Conservation (phyloP, 306 rosid species). For the Geum urbanum region DNA sequence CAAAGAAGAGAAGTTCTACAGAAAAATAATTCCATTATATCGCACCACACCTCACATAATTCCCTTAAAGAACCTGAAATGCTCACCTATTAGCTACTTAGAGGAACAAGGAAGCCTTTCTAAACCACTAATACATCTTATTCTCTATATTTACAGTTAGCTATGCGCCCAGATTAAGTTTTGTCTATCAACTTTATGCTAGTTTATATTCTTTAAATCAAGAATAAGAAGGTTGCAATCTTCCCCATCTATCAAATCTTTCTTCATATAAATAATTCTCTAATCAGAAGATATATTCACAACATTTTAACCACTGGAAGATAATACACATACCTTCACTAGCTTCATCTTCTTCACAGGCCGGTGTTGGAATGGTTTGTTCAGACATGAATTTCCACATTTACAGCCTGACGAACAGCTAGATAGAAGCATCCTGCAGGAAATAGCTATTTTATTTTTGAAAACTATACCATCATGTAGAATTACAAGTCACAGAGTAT, state of each 20-base stretch:
- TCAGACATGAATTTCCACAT: constrained; percentile 76
- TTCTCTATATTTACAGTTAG: not conserved
- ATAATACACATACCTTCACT: constrained; percentile 55
- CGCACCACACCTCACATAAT: no score
- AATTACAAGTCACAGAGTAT: not conserved
- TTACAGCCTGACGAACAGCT: constrained; percentile 93
- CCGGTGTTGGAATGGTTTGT: constrained; percentile 81
- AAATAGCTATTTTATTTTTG: constrained; percentile 2
- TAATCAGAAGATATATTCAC: not conserved
- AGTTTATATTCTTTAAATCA: not conserved
- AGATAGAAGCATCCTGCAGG: constrained; percentile 79
- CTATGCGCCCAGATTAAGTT: not conserved
- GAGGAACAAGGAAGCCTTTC: no score
- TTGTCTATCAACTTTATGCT: not conserved
- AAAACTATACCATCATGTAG: not conserved
- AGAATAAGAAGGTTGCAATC: not conserved
- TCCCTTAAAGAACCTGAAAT: no score
- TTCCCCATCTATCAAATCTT: not conserved
- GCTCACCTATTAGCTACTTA: no score
- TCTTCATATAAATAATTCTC: not conserved
- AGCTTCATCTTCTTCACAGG: constrained; percentile 81
- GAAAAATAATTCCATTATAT: not conserved
- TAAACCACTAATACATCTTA: no score
- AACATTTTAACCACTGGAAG: constrained; percentile 6
- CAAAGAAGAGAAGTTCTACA: constrained; percentile 4